Base-by-base conservation (phyloP, 75 land plant genomes). In the Selaginella tamariscina region DNA sequence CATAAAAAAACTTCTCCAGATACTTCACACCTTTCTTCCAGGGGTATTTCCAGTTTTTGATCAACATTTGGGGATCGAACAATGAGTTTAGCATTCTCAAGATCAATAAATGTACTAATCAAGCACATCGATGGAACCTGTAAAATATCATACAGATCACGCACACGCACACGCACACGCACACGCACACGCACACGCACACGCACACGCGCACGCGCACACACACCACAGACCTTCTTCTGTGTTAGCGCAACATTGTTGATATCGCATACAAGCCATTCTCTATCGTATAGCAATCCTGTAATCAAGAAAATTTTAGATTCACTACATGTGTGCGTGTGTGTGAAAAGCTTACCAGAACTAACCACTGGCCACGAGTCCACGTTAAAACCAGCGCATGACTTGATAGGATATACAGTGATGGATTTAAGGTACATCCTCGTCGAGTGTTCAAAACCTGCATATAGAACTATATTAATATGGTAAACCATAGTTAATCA, bases 251-350 rank as follows among this genome's bases (percentile, higher is more conserved):
- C 75, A 66, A 80, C 95, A 31, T 87, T 93, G 70, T 33, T 72
- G 2, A 64, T 60, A 27, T 77, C 83, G 74, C 73, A 72, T 8
- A 93, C 73, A 56, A 86, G 56, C 98, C 98, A 93, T 70, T 93
- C 95, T 24, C 98, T 82, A 71, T 93, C 98, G 83, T 93, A 72
- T 49, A 64, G 44, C 29, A 93, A 79, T 22, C 98, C 98, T 93
- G 26, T 5, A 27, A 59, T 65, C 29, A 1, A 66, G 28, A 24
- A 54, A 15, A 21, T 27, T 66, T 31, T 18, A 2, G 23, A 66
- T 64, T n/a, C 62, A 0, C 0, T 2, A 70, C 30, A 29, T 30
- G 27, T 24, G 1, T 20, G 5, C 28, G 1, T 1, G 54, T 66
- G 20, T 5, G 29, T 31, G 1, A 68, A 23, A 56, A 57, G 27